A percentile compares a stretch with the other conserved stretches of the same genome.
Evolutionary conservation across 768 basidiomycete species (phyloP).

Genomic region (Boletellus sp.): DNA sequence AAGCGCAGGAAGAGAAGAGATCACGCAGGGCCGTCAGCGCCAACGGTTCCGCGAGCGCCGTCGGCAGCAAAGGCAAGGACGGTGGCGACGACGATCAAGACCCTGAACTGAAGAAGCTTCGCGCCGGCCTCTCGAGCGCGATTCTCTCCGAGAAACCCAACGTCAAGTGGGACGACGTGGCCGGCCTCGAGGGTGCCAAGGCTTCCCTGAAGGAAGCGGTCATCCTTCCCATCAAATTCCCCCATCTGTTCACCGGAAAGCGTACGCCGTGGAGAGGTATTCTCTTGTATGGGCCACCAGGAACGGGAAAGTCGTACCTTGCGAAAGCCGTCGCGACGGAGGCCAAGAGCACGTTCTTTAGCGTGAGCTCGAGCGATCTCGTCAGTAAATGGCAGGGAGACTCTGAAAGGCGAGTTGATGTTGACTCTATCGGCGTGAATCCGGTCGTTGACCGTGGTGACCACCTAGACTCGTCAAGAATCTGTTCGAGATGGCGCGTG

Average conservation of each 20-base stretch:
- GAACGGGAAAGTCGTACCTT: slow-evolving; percentile 94
- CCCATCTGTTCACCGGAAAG: slow-evolving; percentile 97
- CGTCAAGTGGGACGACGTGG: slow-evolving; percentile 98
- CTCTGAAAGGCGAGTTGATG: slow-evolving; percentile 76
- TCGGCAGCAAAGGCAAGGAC: slow-evolving; percentile 46
- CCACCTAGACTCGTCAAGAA: slow-evolving; percentile 81
- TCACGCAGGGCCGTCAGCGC: slow-evolving; percentile 47
- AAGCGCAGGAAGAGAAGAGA: slow-evolving; percentile 53
- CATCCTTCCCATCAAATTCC: slow-evolving; percentile 99
- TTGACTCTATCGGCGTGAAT: not conserved
- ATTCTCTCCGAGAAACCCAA: slow-evolving; percentile 94
- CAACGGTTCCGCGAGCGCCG: slow-evolving; percentile 42
- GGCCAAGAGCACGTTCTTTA: slow-evolving; percentile 98
- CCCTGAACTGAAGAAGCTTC: slow-evolving; percentile 92
- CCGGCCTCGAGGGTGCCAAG: slow-evolving; percentile 92
- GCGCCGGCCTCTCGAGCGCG: slow-evolving; percentile 83
- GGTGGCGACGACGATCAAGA: slow-evolving; percentile 69
- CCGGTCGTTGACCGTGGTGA: not conserved
- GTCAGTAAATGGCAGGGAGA: slow-evolving; percentile 99
- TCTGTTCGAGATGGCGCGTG: slow-evolving; percentile 92
- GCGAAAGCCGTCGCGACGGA: slow-evolving; percentile 99
- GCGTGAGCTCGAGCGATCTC: slow-evolving; percentile 89
- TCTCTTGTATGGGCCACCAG: slow-evolving; percentile 93
- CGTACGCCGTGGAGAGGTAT: slow-evolving; percentile 98
- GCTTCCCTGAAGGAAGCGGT: slow-evolving; percentile 97